phyloP scores from a whole-genome alignment of 1,139 yeast genomes.

The Candida sanyaensis region DNA sequence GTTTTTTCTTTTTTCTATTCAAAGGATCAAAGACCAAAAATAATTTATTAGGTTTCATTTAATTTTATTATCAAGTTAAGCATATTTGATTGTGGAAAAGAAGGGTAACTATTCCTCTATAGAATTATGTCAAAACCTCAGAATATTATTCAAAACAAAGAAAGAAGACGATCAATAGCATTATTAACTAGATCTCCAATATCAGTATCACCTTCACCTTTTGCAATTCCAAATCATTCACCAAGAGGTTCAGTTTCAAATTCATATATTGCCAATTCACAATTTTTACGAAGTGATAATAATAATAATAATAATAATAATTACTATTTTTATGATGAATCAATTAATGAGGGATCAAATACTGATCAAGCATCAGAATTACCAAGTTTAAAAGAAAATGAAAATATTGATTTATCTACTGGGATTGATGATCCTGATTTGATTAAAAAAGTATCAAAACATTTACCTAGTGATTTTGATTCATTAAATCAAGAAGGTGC shows the following conservation, averaged over 20 bases:
- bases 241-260: conserved; percentile 19
- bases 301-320: too few species aligned
- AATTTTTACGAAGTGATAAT: conserved; percentile 20
- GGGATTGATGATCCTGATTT: conserved; percentile 28
- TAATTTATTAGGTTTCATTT: too few species aligned
- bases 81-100: too few species aligned
- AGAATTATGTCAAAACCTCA: conserved; percentile 11
- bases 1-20: too few species aligned
- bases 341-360: conserved; percentile 16
- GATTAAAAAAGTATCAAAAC: conserved; percentile 28
- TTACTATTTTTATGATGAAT: background rate
- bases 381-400: conserved; percentile 1
- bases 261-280: conserved; percentile 28
- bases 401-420: conserved; percentile 16
- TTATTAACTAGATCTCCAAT: conserved; percentile 32
- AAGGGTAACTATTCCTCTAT: too few species aligned
- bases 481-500: conserved; percentile 73
- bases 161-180: conserved; percentile 36
- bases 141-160: conserved; percentile 6
- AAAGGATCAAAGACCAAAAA: too few species aligned
- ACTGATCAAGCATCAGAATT: conserved; percentile 14
- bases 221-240: conserved; percentile 17
- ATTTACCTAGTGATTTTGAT: conserved; percentile 36
- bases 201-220: conserved; percentile 28
- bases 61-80: too few species aligned